Evolutionary conservation across 2,329 filamentous ascomycete genomes (phyloP).

Genomic region (Dissoconium aciculare): DNA sequence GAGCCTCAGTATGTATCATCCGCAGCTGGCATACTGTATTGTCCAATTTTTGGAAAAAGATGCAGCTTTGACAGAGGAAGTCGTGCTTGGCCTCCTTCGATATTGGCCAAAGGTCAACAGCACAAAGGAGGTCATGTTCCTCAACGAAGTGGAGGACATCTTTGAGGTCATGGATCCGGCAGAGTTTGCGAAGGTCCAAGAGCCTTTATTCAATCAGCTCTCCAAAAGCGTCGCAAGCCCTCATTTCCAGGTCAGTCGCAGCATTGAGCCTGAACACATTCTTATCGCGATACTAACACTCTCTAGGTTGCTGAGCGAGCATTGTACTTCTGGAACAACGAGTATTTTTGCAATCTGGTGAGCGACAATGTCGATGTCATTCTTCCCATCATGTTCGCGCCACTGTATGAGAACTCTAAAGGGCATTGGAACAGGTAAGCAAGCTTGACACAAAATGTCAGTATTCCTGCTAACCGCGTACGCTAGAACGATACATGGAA

Average conservation of each 20-base stretch:
- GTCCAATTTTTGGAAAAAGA: constrained; percentile 98
- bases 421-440: constrained; percentile 94
- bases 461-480: neutral
- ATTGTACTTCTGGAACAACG: constrained; percentile 99
- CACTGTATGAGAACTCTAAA: constrained; percentile 96
- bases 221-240: constrained; percentile 96
- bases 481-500: constrained; percentile 89
- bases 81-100: constrained; percentile 81
- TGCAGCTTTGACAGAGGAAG: constrained; percentile 89
- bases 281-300: constrained; percentile 7
- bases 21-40: constrained; percentile 94
- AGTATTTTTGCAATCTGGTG: constrained; percentile 98
- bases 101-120: constrained; percentile 99
- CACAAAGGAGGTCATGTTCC: constrained; percentile 98
- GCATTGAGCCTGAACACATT: neutral
- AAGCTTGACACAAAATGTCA: neutral
- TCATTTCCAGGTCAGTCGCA: constrained; percentile 64
- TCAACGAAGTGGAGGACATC: constrained; percentile 98
- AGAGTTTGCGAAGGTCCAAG: constrained; percentile 97
- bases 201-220: constrained; percentile 90
- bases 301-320: constrained; percentile 75
- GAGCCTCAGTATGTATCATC: constrained; percentile 99
- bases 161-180: constrained; percentile 99
- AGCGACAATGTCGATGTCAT: constrained; percentile 99
- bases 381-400: constrained; percentile 97